Conservation (phyloP, 257 asterid genomes). For the Przewalskia tangutica region DNA sequence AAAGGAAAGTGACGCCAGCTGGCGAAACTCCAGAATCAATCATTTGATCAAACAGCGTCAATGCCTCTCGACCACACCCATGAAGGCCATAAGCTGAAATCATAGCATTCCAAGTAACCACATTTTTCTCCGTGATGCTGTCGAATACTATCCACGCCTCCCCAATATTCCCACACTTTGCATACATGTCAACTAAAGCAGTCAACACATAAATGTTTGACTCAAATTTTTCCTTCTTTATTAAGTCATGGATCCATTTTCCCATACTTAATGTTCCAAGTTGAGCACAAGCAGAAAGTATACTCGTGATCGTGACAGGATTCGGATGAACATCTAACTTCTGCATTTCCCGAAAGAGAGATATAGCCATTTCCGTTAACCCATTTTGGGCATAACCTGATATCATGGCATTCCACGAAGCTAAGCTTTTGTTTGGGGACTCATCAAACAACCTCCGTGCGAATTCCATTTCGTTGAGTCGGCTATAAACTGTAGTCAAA, state of each 20-base stretch:
- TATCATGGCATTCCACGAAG: slow-evolving; percentile 89
- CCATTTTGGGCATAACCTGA: slow-evolving; percentile 91
- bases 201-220: slow-evolving; percentile 55
- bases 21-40: slow-evolving; percentile 35
- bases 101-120: slow-evolving; percentile 86
- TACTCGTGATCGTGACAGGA: slow-evolving; percentile 65
- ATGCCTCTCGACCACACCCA: slow-evolving; percentile 64
- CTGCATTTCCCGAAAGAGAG: slow-evolving; percentile 77
- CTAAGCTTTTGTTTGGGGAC: slow-evolving; percentile 50
- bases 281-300: slow-evolving; percentile 88
- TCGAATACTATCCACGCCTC: slow-evolving; percentile 61
- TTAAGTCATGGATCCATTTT: slow-evolving; percentile 68
- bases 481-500: slow-evolving; percentile 56
- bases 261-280: slow-evolving; percentile 78
- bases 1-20: slow-evolving; percentile 62
- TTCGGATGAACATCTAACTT: slow-evolving; percentile 64
- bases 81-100: slow-evolving; percentile 84
- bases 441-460: slow-evolving; percentile 67
- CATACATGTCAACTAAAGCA: slow-evolving; percentile 84
- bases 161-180: slow-evolving; percentile 66
- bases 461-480: slow-evolving; percentile 53
- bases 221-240: slow-evolving; percentile 43
- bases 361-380: slow-evolving; percentile 54
- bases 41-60: slow-evolving; percentile 49
- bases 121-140: slow-evolving; percentile 46